Evolutionary conservation across 2,329 filamentous ascomycete species (phyloP), one percentile per base, ranked within the genome.

Genomic region (Coniochaeta ligniaria): DNA sequence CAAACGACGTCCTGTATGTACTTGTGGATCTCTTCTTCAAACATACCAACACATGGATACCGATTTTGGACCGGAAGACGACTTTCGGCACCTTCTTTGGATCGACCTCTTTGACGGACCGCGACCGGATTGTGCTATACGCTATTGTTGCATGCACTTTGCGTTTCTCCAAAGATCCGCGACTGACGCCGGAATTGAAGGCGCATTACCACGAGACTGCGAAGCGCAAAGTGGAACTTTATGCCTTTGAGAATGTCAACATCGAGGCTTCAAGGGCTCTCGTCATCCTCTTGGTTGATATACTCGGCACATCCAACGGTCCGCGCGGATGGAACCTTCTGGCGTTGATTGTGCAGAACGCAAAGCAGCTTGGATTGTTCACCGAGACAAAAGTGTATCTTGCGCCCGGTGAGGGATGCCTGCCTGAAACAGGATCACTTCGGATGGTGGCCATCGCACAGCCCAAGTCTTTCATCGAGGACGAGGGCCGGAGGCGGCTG

Each of bases 1-100:
- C 84, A 0, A 83, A 85, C 63, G 83, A 86, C 63, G 74, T 86
- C 14, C 70, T 86, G 3, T 86, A 85, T 62, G 81, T 80, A 2
- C 72, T 87, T 1, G 82, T 84, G 17, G 83, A 86, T 62, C 73
- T 86, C 8, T 87, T 84, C 70, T 86, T 87, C 74, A 85, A 84
- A 65, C 83, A 87, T 68, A 82, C 84, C 68, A 86, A 86, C 65
- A 83, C 83, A 0, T 87, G 84, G 84, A 78, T 76, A 57, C 76
- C 76, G 0, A 77, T 78, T 14, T 71, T 78, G 12, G 76, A 78
- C 50, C 72, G 76, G 8, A 77, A 78, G 60, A 74, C 76, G 0
- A 77, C 74, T 16, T 73, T 77, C 66, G 66, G 71, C 1, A 69
- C 66, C 22, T 73, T 78, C 60, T 78, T 78, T 43, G 75, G 74